A percentile compares a stretch with the other conserved stretches of the same genome.
Conservation (phyloP, 2,329 filamentous ascomycete species). For the Trichoderma harzianum region DNA sequence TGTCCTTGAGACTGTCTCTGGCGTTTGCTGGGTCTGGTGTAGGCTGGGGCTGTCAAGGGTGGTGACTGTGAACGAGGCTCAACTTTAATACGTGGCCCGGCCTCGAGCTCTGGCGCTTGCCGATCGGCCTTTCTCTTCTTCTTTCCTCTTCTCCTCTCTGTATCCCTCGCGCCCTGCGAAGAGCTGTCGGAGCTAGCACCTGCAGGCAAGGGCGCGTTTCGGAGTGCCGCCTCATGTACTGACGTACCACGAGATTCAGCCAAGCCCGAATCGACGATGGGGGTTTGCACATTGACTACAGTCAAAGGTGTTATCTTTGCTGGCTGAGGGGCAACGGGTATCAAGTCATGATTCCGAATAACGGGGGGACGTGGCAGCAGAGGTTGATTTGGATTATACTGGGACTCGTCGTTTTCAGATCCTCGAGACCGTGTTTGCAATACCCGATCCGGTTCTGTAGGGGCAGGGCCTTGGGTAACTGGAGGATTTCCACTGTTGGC, state of each 20-base stretch:
- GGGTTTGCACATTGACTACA: slow-evolving; percentile 39
- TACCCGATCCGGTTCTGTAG: slow-evolving; percentile 41
- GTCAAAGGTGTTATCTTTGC: slow-evolving; percentile 63
- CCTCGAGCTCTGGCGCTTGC: slow-evolving; percentile 45
- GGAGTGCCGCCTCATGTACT: slow-evolving; percentile 56
- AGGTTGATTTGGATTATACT: slow-evolving; percentile 22
- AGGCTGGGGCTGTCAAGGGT: slow-evolving; percentile 51
- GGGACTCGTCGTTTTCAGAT: slow-evolving; percentile 21
- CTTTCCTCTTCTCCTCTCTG: slow-evolving; percentile 49
- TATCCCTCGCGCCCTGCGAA: slow-evolving; percentile 47
- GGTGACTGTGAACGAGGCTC: slow-evolving; percentile 65
- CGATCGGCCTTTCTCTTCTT: slow-evolving; percentile 53
- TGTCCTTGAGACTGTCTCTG: slow-evolving; percentile 47
- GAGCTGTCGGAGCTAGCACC: slow-evolving; percentile 60
- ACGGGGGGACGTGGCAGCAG: slow-evolving; percentile 51
- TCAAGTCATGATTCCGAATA: slow-evolving; percentile 69
- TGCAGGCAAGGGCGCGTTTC: slow-evolving; percentile 44
- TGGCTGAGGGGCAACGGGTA: slow-evolving; percentile 71
- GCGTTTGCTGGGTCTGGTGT: slow-evolving; percentile 55
- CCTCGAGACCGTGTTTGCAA: slow-evolving; percentile 38
- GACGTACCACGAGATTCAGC: slow-evolving; percentile 22
- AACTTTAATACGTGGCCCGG: slow-evolving; percentile 57
- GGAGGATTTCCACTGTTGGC: slow-evolving; percentile 20
- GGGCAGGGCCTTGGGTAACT: slow-evolving; percentile 29
- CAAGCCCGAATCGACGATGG: not conserved